Evolutionary conservation across 2,329 filamentous ascomycete genomes (phyloP).

Genomic region (Verticillium tricorpus): DNA sequence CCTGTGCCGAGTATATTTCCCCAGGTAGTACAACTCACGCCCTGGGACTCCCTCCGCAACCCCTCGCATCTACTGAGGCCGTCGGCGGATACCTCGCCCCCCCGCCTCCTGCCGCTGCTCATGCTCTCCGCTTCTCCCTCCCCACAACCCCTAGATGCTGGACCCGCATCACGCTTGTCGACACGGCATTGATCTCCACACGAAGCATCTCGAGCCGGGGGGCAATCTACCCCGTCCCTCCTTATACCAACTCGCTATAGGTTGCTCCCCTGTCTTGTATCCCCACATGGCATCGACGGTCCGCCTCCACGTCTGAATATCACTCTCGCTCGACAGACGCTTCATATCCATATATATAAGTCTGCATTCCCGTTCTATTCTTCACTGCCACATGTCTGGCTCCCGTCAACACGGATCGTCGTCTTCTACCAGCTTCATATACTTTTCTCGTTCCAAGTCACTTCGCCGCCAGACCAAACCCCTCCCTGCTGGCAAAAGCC

Average conservation of each 20-base stretch:
- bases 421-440: background rate
- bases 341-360: conserved; percentile 1
- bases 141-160: background rate
- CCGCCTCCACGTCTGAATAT: background rate
- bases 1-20: background rate
- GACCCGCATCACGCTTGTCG: background rate
- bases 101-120: background rate
- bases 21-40: background rate
- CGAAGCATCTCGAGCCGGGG: background rate
- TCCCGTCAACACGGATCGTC: background rate
- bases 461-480: background rate
- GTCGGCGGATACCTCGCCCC: background rate
- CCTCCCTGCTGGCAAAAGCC: background rate
- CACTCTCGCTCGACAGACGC: background rate
- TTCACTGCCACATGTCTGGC: background rate
- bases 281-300: background rate
- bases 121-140: background rate
- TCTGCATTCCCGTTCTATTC: background rate
- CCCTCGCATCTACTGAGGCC: background rate
- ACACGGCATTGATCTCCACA: conserved; percentile 1
- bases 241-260: conserved; percentile 1
- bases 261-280: background rate
- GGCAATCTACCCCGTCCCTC: background rate
- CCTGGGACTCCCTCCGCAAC: background rate
- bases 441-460: background rate